phyloP scores from a whole-genome alignment of 352 stramenopile species.

The Phytophthora cactorum region DNA sequence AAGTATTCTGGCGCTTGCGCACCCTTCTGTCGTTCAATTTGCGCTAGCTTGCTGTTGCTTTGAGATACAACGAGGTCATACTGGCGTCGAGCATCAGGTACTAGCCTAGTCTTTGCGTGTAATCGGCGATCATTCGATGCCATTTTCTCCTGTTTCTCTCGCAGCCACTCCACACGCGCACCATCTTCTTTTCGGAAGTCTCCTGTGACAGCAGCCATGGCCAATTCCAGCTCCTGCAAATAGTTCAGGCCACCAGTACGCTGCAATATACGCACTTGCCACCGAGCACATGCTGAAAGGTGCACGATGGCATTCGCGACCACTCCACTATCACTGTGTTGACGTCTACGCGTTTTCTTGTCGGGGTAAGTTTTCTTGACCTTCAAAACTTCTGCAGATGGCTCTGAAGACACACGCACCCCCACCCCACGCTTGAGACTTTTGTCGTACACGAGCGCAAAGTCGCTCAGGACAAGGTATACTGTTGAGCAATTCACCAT shows the following conservation, averaged over 20 bases:
- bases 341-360: constrained; percentile 13
- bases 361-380: constrained; percentile 3
- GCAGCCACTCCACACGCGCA: constrained; percentile 51
- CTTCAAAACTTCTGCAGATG: constrained; percentile 7
- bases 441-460: constrained; percentile 43
- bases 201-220: constrained; percentile 24
- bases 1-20: constrained; percentile 54
- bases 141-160: constrained; percentile 41
- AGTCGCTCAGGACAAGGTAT: constrained; percentile 45
- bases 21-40: constrained; percentile 64
- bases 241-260: constrained; percentile 25
- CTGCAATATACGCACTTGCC: constrained; percentile 65
- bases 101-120: constrained; percentile 37
- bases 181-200: constrained; percentile 35
- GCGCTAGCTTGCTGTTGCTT: constrained; percentile 57
- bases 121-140: constrained; percentile 33
- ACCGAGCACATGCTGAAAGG: constrained; percentile 31
- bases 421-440: constrained; percentile 38
- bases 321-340: not conserved
- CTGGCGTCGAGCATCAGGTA: constrained; percentile 39
- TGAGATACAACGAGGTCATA: constrained; percentile 55
- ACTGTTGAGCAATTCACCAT: constrained; percentile 51
- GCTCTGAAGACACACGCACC: constrained; percentile 13
- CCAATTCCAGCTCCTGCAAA: constrained; percentile 33
- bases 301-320: constrained; percentile 6